Evolutionary conservation across 345 rosid species (phyloP), one percentile per base, ranked within the genome.

Genomic region (Gossypium bickii): DNA sequence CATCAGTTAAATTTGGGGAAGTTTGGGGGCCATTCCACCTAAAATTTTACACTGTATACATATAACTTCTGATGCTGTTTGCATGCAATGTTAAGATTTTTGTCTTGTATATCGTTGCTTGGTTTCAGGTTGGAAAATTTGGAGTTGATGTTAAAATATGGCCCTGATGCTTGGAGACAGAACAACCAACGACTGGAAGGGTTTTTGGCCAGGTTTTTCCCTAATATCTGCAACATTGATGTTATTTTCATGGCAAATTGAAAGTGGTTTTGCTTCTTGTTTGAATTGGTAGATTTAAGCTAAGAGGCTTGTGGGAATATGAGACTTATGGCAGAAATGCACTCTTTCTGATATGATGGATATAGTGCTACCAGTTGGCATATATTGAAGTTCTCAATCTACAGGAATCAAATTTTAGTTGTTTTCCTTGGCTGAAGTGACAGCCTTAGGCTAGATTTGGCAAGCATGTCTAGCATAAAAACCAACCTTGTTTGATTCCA

Each of bases 141-240:
- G 83, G 99, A 95, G 11, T 49, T 93, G 84, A 86, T 95, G 89
- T 85, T 89, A 67, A 95, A 93, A 77, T 84, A 85, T 74, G 92
- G 93, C 71, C 91, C 98, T 20, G 93, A 91, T 81, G 86, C 89
- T 63, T 95, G 98, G 97, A 83, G 77, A 73, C 95, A 84, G 78
- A 88, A 89, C 83, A 95, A 91, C 82, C 88, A 80, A 64, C 86
- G 79, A 25, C 74, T 91, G 69, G 98, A 90, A 81, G 89, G 85
- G 49, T 83, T 89, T 69, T 77, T 91, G 77, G 77, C 89, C 75
- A 93, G 99, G 98, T 93, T 64, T 41, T 77, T 70, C 65, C 48
- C 47, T 55, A 61, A 61, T 10, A 61, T 38, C 3, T 16, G 25
- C 71, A 24, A 53, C n/a, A 16, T 75, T 74, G 20, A 27, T 70